Conservation (phyloP, 2,329 filamentous ascomycete genomes). For the Paraconiothyrium sp. region DNA sequence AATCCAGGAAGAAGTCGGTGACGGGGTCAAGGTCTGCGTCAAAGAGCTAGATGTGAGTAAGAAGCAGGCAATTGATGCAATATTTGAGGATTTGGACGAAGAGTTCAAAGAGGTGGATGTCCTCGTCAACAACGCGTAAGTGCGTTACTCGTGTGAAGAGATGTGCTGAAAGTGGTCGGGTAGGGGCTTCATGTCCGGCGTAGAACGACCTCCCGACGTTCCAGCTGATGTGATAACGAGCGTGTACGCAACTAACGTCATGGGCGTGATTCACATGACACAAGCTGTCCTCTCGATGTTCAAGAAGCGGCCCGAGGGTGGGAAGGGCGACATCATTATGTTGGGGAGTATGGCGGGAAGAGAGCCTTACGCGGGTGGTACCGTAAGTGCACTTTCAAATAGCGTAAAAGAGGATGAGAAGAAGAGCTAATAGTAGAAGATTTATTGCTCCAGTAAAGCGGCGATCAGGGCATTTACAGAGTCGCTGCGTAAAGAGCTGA, state of each 20-base stretch:
- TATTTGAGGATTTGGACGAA: constrained; percentile 76
- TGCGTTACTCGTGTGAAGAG: constrained; percentile 38
- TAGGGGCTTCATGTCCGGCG: constrained; percentile 85
- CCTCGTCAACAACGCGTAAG: constrained; percentile 93
- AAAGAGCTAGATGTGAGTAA: constrained; percentile 85
- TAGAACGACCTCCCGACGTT: constrained; percentile 84
- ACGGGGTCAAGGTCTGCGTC: constrained; percentile 72
- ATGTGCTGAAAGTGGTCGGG: background rate
- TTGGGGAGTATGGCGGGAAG: constrained; percentile 87
- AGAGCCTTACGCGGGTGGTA: constrained; percentile 81
- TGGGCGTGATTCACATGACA: constrained; percentile 92
- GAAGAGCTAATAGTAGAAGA: background rate
- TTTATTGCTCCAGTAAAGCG: constrained; percentile 90
- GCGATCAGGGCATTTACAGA: constrained; percentile 85
- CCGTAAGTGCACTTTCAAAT: constrained; percentile 44
- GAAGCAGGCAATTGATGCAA: constrained; percentile 73
- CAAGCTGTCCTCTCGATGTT: constrained; percentile 86
- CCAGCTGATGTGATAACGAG: constrained; percentile 77
- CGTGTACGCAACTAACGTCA: constrained; percentile 93
- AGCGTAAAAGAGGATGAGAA: background rate
- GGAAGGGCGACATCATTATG: constrained; percentile 91
- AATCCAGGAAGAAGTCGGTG: constrained; percentile 77
- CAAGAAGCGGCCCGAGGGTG: constrained; percentile 72
- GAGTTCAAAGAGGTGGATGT: constrained; percentile 86
- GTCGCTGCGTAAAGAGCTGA: constrained; percentile 79